These are phyloP conservation scores for Carpinus viminea DNA, from an alignment of 306 rosid genomes.

Conservation along the genomic window DNA sequence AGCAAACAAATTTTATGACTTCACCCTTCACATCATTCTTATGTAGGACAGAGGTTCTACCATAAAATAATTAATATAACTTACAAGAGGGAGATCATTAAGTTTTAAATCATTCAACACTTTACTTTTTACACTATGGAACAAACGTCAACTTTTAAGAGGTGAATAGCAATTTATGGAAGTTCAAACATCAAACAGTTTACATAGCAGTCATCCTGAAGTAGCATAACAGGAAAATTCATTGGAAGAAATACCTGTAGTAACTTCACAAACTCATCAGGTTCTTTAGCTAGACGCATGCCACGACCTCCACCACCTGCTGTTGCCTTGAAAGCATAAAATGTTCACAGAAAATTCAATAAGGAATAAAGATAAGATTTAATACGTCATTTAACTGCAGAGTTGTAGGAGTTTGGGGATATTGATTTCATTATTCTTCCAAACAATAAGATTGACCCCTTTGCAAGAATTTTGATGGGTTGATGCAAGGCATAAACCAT, in stretches of 20 bases:
- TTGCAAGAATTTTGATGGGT: background rate
- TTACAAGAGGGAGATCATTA: background rate
- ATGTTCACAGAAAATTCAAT: slow-evolving; percentile 23
- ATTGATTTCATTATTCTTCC: background rate
- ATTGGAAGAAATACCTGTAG: slow-evolving; percentile 61
- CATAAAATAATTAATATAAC: background rate
- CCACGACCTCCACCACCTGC: slow-evolving; percentile 99
- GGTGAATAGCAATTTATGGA: background rate
- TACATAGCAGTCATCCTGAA: background rate
- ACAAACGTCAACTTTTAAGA: background rate
- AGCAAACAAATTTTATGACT: slow-evolving; percentile 2
- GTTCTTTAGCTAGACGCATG: slow-evolving; percentile 98
- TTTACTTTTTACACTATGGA: background rate
- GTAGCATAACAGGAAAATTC: slow-evolving; percentile 23
- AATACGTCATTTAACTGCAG: background rate
- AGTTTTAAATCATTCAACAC: background rate
- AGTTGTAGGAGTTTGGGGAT: background rate
- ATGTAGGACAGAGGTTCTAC: background rate
- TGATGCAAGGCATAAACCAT: background rate
- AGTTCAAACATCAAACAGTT: slow-evolving; percentile 18
- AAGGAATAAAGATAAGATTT: slow-evolving; percentile 7
- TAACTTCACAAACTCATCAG: slow-evolving; percentile 95
- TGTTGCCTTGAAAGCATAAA: slow-evolving; percentile 69
- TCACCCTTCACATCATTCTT: background rate
- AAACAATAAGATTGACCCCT: background rate